Conservation (phyloP, 2,329 filamentous ascomycete species). For the Trichophyton mentagrophytes region DNA sequence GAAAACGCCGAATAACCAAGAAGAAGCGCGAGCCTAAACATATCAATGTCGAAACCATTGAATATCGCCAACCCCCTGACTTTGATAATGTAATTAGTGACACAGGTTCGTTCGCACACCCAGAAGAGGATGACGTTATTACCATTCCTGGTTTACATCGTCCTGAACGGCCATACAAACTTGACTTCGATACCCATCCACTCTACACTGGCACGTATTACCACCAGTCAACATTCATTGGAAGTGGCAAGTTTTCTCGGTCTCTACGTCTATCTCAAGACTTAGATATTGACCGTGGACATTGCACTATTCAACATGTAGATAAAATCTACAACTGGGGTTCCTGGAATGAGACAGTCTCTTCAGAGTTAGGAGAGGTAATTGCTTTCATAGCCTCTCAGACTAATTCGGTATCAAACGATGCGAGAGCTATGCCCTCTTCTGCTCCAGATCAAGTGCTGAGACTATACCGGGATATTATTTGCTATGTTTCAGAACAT, state of each 20-base stretch:
- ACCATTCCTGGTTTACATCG: conserved; percentile 32
- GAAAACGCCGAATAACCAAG: conserved; percentile 7
- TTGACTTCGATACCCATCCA: conserved; percentile 41
- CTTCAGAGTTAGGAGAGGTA: conserved; percentile 31
- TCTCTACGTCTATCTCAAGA: conserved; percentile 32
- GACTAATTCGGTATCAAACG: conserved; percentile 11
- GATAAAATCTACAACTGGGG: conserved; percentile 34
- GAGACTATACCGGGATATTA: conserved; percentile 29
- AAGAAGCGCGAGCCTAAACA: conserved; percentile 33
- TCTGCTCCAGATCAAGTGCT: conserved; percentile 7
- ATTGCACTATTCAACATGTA: conserved; percentile 27
- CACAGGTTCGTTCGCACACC: conserved; percentile 2
- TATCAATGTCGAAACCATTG: conserved; percentile 34
- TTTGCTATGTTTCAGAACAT: conserved; percentile 37
- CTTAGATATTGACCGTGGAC: conserved; percentile 32
- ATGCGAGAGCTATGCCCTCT: not conserved
- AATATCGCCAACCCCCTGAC: conserved; percentile 33
- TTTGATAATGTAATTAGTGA: conserved; percentile 11
- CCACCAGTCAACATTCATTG: conserved; percentile 44
- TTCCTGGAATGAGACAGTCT: conserved; percentile 44
- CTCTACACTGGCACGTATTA: conserved; percentile 43
- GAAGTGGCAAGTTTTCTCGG: conserved; percentile 41
- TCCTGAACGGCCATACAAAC: conserved; percentile 39
- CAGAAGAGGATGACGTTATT: not conserved
- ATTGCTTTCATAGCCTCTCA: conserved; percentile 23